Evolutionary conservation across 805 yeast species (phyloP), one percentile per base, ranked within the genome.

Genomic region (Brettanomyces nanus): DNA sequence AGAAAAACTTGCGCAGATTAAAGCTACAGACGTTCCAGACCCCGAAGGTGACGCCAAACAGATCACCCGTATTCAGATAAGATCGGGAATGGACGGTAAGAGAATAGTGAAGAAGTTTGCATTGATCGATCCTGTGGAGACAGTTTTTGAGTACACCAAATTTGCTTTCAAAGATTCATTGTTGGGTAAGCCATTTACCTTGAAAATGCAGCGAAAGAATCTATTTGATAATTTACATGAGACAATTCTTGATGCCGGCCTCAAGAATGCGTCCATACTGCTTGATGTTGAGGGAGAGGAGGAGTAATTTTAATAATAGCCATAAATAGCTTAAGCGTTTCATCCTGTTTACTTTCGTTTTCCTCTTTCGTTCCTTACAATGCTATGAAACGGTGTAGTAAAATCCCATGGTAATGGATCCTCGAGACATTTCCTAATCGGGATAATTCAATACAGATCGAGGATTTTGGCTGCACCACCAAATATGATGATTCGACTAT

Each of bases 61-160:
- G 0, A 62, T 68, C 5, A 85, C 96, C 0, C 68, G 96, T 49
- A 73, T 92, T 19, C 97, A 92, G 59, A 71, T 92, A n/a, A 69
- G 96, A 42, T 72, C 85, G 21, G 92, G 89, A 14, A 42, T 48
- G 13, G 85, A 80, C 50, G 97, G 97, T n/a, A 71, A 77, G 33
- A 68, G 97, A 41, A 62, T 80, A 10, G 80, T 90, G 9, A 80
- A 85, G 42, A 72, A 85, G 41, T 83, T 90, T 48, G 59, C 61
- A 6, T 51, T 71, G 9, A 56, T 62, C 3, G 95, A 84, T 45
- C 63, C 69, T 3, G 85, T 92, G 0, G 41, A 64, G 3, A 58
- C 54, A 1, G 56, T 92, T 2, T 92, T 72, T 56, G 80, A 77
- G 48, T 75, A 73, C 53, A 72, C 82, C 19, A 90, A 90, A 58